phyloP scores from a whole-genome alignment of 768 basidiomycete species.

The Auriculariales sp. region DNA sequence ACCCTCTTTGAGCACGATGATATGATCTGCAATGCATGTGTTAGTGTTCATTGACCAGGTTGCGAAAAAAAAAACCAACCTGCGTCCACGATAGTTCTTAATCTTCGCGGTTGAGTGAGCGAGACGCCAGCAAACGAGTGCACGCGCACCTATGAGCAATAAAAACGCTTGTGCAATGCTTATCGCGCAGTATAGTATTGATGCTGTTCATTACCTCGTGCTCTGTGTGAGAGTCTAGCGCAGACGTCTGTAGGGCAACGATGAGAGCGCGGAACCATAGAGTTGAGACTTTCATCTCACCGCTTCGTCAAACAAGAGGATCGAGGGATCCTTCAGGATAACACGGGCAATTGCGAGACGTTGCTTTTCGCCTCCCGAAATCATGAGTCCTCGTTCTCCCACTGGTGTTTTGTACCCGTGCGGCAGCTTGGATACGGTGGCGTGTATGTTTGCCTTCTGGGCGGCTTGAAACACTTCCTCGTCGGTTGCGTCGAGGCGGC shows the following conservation, averaged over 20 bases:
- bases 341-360: slow-evolving; percentile 86
- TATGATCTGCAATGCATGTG: slow-evolving; percentile 42
- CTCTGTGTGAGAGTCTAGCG: slow-evolving; percentile 90
- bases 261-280: neutral
- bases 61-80: slow-evolving; percentile 28
- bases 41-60: slow-evolving; percentile 4
- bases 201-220: slow-evolving; percentile 91
- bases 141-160: slow-evolving; percentile 66
- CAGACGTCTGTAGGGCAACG: slow-evolving; percentile 56
- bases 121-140: neutral
- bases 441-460: slow-evolving; percentile 74
- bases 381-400: slow-evolving; percentile 94
- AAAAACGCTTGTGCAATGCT: slow-evolving; percentile 84
- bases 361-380: slow-evolving; percentile 98
- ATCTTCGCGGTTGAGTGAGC: slow-evolving; percentile 10
- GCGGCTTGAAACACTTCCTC: slow-evolving; percentile 80
- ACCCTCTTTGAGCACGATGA: slow-evolving; percentile 89
- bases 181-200: slow-evolving; percentile 59
- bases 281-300: slow-evolving; percentile 31
- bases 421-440: slow-evolving; percentile 64
- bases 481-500: slow-evolving; percentile 72
- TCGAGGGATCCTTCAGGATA: slow-evolving; percentile 85
- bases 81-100: slow-evolving; percentile 84
- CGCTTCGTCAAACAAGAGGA: slow-evolving; percentile 97
- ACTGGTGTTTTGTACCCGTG: slow-evolving; percentile 84